These are phyloP conservation scores for Tricladium varicosporioides DNA, from an alignment of 2,329 filamentous ascomycete species.

Conservation along the genomic window DNA sequence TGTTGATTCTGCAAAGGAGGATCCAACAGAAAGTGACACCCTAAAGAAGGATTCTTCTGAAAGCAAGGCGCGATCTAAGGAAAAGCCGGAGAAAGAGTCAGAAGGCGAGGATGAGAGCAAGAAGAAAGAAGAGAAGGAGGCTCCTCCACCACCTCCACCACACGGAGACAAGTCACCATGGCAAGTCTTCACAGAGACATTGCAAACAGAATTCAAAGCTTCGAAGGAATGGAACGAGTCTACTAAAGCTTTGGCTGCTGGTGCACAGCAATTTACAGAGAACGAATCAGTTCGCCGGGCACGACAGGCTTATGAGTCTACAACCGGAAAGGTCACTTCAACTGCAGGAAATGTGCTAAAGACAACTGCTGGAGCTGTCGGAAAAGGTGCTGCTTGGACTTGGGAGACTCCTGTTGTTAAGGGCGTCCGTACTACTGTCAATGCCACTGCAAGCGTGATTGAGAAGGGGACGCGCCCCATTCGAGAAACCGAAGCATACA, in stretches of 20 bases:
- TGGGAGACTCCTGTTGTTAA: slow-evolving; percentile 96
- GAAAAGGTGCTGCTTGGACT: slow-evolving; percentile 90
- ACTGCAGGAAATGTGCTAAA: slow-evolving; percentile 80
- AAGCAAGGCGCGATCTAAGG: slow-evolving; percentile 18
- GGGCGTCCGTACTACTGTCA: slow-evolving; percentile 82
- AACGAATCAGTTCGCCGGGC: slow-evolving; percentile 88
- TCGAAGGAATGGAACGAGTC: slow-evolving; percentile 99
- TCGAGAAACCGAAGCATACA: slow-evolving; percentile 90
- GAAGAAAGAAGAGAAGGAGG: slow-evolving; percentile 51
- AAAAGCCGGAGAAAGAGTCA: slow-evolving; percentile 27
- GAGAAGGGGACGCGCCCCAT: slow-evolving; percentile 96
- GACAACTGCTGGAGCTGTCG: slow-evolving; percentile 80
- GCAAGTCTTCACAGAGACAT: slow-evolving; percentile 98
- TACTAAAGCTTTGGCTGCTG: slow-evolving; percentile 88
- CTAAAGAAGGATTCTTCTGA: slow-evolving; percentile 23
- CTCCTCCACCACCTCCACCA: slow-evolving; percentile 82
- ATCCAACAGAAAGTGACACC: slow-evolving; percentile 20
- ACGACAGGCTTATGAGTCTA: slow-evolving; percentile 81
- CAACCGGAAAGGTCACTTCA: slow-evolving; percentile 77
- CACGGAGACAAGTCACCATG: slow-evolving; percentile 98
- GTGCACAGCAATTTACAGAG: slow-evolving; percentile 87
- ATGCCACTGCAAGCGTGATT: slow-evolving; percentile 78
- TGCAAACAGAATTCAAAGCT: slow-evolving; percentile 88
- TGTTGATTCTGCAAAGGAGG: slow-evolving; percentile 18
- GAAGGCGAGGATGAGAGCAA: slow-evolving; percentile 41